Percentiles rank a stretch among this genome's conserved stretches.
Evolutionary conservation across 1,139 yeast species (phyloP).

Genomic region (Protomyces lactucae-debilis): DNA sequence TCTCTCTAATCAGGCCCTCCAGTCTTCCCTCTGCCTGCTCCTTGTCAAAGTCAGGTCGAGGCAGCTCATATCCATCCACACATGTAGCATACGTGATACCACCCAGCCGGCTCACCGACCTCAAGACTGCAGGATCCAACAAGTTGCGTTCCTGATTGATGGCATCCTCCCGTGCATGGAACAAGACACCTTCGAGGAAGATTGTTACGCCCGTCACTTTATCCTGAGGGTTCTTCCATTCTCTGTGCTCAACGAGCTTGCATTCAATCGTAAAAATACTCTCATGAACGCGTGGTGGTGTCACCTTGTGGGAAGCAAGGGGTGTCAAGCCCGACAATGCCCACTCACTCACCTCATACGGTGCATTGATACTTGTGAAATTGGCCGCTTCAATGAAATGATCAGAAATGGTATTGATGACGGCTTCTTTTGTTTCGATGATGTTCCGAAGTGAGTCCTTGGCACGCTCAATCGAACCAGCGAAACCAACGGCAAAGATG

Average conservation of each 20-base stretch:
- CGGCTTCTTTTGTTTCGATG: conserved; percentile 51
- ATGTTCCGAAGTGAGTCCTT: conserved; percentile 53
- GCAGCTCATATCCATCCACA: conserved; percentile 41
- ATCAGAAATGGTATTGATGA: conserved; percentile 58
- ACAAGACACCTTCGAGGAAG: conserved; percentile 49
- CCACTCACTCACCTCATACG: conserved; percentile 54
- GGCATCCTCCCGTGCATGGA: conserved; percentile 56
- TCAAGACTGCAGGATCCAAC: conserved; percentile 49
- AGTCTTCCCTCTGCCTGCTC: conserved; percentile 27
- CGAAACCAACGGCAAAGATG: conserved; percentile 50
- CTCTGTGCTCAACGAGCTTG: conserved; percentile 46
- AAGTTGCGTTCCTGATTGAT: conserved; percentile 43
- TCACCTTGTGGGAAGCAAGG: conserved; percentile 45
- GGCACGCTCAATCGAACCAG: conserved; percentile 42
- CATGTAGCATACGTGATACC: conserved; percentile 51
- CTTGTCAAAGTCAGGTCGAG: conserved; percentile 44
- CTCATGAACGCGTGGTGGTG: conserved; percentile 56
- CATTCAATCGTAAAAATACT: conserved; percentile 59
- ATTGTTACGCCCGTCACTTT: conserved; percentile 44
- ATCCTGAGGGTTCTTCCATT: conserved; percentile 46
- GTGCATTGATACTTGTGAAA: conserved; percentile 48
- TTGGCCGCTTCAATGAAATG: conserved; percentile 65
- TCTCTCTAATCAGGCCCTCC: neutral
- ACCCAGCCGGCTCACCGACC: conserved; percentile 55
- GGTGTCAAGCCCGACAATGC: conserved; percentile 53